Conservation (phyloP, 768 basidiomycete species). For the Pleurotus citrinopileatus region DNA sequence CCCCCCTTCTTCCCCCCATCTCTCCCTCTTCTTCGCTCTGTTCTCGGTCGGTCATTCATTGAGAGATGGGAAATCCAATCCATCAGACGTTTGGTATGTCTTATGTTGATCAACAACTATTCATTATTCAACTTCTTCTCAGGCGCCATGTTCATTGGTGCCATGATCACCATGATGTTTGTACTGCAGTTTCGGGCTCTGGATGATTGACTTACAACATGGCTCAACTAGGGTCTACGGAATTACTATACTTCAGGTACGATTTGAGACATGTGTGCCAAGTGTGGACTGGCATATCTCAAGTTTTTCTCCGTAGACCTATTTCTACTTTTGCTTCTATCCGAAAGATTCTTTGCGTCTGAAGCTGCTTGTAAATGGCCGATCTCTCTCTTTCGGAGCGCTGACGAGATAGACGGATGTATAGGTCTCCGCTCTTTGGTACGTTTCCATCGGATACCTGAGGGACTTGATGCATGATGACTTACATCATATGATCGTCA, state of each 20-base stretch:
- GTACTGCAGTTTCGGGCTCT: conserved; percentile 25
- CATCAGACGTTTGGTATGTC: neutral
- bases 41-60: neutral
- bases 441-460: conserved; percentile 11
- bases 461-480: neutral
- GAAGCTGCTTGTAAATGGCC: conserved; percentile 31
- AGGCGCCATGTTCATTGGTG: conserved; percentile 10
- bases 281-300: neutral
- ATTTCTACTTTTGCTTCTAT: conserved; percentile 40
- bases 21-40: neutral
- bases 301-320: conserved; percentile 24
- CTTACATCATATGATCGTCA: conserved; percentile 16
- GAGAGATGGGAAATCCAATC: neutral
- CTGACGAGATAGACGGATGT: neutral
- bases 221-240: conserved; percentile 38
- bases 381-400: neutral
- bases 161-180: neutral
- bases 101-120: neutral
- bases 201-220: conserved; percentile 36
- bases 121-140: neutral
- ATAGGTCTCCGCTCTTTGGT: conserved; percentile 36
- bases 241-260: conserved; percentile 40
- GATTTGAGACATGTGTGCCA: conserved; percentile 6
- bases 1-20: neutral
- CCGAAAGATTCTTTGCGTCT: conserved; percentile 31